Base-by-base conservation (phyloP, 1,284 basidiomycete species). In the Microbotryomycetes sp. region DNA sequence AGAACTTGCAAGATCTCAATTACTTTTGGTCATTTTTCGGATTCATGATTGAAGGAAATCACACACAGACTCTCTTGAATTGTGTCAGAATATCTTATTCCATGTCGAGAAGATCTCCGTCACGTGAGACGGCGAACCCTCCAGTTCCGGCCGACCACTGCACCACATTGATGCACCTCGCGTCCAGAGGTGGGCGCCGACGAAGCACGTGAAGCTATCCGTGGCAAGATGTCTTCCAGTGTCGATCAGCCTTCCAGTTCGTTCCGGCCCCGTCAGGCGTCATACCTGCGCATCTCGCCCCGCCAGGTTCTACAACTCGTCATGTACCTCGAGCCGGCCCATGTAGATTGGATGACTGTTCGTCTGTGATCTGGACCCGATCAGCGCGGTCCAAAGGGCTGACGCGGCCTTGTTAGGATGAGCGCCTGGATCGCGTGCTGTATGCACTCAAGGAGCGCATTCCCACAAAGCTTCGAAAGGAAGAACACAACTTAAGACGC, bases 261-360 rank as follows among this genome's bases (percentile, higher is more conserved):
- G 48, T 75, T 72, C 62, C 59, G 70, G 5, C 70, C 71, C 21
- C 72, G 73, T n/a, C 73, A 75, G 54, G 64, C 73, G 28, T 73
- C 68, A 54, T 78, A 76, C 68, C 70, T 78, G 6, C 75, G 76
- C 27, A 72, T 75, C 29, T 74, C 72, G 2, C 70, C 74, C 4
- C 67, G 69, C 24, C 65, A 72, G 7, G 75, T 77, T 9, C 65
- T 78, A 0, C 74, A 73, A 48, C 71, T 73, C 62, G 67, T 75
- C 59, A 67, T 78, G 46, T 76, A 76, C 63, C 68, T 78, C 47
- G 76, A 78, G 61, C 68, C 73, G 9, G 67, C 73, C 18, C 74
- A 77, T 54, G 69, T 76, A 0, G 61, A 67, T 11, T 78, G 76
- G 76, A 74, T 78, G 71, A 75, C 74, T 46, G 68, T 69, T 26